Conservation (phyloP, 202 grass and related monocot genomes). For the Zoysia matrella region DNA sequence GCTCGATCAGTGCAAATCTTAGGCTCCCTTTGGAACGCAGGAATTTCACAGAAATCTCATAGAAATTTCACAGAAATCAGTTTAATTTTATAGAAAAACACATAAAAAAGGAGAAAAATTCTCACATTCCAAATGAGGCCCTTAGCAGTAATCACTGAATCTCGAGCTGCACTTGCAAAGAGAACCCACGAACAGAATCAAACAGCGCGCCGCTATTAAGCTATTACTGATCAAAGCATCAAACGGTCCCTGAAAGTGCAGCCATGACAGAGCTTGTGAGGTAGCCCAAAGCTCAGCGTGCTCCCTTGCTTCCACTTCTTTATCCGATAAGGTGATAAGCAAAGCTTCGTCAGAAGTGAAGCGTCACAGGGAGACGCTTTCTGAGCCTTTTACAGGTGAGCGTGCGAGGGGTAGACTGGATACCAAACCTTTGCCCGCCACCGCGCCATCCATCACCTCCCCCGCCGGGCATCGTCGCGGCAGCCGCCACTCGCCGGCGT, state of each 20-base stretch:
- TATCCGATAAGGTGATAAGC: background rate
- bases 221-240: background rate
- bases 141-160: too few species aligned
- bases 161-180: too few species aligned
- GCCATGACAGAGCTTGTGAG: conserved; percentile 25
- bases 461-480: conserved; percentile 26
- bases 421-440: conserved; percentile 44
- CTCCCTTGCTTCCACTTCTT: conserved; percentile 38
- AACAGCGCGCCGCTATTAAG: background rate
- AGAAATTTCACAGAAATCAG: too few species aligned
- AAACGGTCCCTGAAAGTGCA: background rate
- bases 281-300: conserved; percentile 22
- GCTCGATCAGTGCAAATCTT: conserved; percentile 3
- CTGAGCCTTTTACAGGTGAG: conserved; percentile 11
- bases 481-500: background rate
- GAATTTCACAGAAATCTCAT: too few species aligned
- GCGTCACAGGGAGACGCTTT: conserved; percentile 18
- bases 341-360: conserved; percentile 31
- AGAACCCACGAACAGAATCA: background rate
- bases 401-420: conserved; percentile 24
- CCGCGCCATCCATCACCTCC: background rate
- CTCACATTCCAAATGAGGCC: too few species aligned
- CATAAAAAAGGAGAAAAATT: too few species aligned
- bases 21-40: background rate
- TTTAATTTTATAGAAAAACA: too few species aligned